Base-by-base conservation (phyloP, 2,329 filamentous ascomycete species). In the Epichloe typhina region DNA sequence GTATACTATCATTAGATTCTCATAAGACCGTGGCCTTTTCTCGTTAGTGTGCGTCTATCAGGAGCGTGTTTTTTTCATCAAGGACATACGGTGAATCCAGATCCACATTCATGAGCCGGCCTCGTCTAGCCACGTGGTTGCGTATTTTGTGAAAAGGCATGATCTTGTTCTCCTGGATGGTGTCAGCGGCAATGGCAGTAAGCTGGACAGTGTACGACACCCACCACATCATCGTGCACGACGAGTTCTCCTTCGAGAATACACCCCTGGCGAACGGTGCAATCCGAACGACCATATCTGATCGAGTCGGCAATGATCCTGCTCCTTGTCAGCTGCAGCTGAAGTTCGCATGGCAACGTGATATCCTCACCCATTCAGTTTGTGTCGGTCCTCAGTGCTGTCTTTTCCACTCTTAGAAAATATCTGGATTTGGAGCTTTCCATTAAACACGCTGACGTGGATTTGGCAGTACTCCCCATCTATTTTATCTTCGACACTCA, bases 401-500 rank as follows among this genome's bases (percentile, higher is more conserved):
- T 95, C 87, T 62, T 93, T 94, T 52, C 89, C 88, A 59, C 88
- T 93, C 63, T 95, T 96, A 9, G 88, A 94, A 62, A 93, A 95
- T 33, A 95, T 91, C 55, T 84, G 83, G 31, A 95, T 80, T 46
- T 73, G 76, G 1, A 74, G 61, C 1, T 52, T 62, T 15, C 69
- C 68, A 47, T 76, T 79, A 8, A 70, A 69, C 6, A 86, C 68
- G 60, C 94, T 81, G 39, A 95, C 71, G 59, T 95, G 89, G 33
- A 95, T 80, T 63, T 95, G 89, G 58, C 87, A 94, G 57, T 93
- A 95, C 64, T 95, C 89, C 12, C 86, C 88, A 59, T 95, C 88
- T 54, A 94, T 80, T 62, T 95, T 95, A 48, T 82, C 74, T 64
- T 95, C 88, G 23, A 88, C 75, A 52, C 83, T 86, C 77, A 90